Conservation (phyloP, 805 yeast species). For the Candida maesae region DNA sequence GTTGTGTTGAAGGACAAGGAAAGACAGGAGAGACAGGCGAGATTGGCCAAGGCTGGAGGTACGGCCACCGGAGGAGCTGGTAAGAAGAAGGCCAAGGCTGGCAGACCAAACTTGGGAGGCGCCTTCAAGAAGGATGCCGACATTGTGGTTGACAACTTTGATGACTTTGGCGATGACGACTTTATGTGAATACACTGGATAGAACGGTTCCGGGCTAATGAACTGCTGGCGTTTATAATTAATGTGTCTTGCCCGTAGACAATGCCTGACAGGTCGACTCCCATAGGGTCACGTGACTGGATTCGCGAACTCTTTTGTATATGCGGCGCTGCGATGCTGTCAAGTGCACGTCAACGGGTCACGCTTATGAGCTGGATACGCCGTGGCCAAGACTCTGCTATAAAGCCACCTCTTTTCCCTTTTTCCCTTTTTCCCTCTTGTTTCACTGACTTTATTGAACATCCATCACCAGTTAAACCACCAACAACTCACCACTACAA, state of each 20-base stretch:
- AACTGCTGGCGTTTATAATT: background rate
- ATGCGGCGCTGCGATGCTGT: too few relatives aligned
- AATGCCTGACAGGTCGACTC: too few relatives aligned
- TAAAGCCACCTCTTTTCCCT: background rate
- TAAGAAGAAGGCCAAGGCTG: slow-evolving; percentile 81
- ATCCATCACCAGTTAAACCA: too few relatives aligned
- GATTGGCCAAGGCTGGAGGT: slow-evolving; percentile 78
- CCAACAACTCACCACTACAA: background rate
- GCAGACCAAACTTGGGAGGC: slow-evolving; percentile 61
- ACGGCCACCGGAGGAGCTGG: slow-evolving; percentile 92
- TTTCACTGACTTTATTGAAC: too few relatives aligned
- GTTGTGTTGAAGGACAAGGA: slow-evolving; percentile 82
- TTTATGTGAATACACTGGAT: slow-evolving; percentile 50
- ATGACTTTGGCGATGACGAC: slow-evolving; percentile 74
- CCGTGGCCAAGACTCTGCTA: background rate
- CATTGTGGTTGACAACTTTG: slow-evolving; percentile 49
- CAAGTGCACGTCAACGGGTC: background rate
- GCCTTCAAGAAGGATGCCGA: slow-evolving; percentile 62
- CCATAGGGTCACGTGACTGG: too few relatives aligned
- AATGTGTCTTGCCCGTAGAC: background rate
- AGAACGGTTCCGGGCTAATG: background rate
- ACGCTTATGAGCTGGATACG: too few relatives aligned
- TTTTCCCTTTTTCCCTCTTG: too few relatives aligned
- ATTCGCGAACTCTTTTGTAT: too few relatives aligned
- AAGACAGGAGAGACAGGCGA: slow-evolving; percentile 83